A percentile compares a stretch with the other conserved stretches of the same genome.
These are phyloP conservation scores for Megacollybia marginata DNA, from an alignment of 768 basidiomycete species.

Conservation along the genomic window DNA sequence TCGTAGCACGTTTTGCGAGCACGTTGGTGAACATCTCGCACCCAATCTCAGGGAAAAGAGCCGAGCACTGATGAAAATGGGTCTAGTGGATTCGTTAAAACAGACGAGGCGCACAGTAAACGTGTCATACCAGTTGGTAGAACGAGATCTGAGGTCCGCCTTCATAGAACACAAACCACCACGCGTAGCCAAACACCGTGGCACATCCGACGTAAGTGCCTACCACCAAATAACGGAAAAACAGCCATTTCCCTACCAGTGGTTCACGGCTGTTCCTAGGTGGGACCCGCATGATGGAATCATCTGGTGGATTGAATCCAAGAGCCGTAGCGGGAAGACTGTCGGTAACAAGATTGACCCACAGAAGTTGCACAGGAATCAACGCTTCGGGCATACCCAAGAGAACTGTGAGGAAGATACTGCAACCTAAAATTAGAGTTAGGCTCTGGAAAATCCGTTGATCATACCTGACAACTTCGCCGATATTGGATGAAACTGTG, in stretches of 20 bases:
- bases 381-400: conserved; percentile 99
- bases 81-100: conserved; percentile 49
- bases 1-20: conserved; percentile 83
- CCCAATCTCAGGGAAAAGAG: conserved; percentile 81
- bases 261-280: conserved; percentile 89
- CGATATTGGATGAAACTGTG: conserved; percentile 90
- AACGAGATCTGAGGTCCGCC: conserved; percentile 92
- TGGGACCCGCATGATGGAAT: conserved; percentile 93
- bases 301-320: conserved; percentile 96
- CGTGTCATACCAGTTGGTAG: conserved; percentile 73
- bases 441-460: conserved; percentile 6
- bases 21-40: conserved; percentile 93
- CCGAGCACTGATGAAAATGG: conserved; percentile 89
- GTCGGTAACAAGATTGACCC: conserved; percentile 98
- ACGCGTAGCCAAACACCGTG: conserved; percentile 96
- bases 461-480: conserved; percentile 75
- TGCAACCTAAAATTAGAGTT: conserved; percentile 6
- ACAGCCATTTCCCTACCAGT: conserved; percentile 87
- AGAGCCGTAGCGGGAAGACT: conserved; percentile 94
- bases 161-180: conserved; percentile 95
- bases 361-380: conserved; percentile 95
- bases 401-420: conserved; percentile 95
- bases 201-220: conserved; percentile 92
- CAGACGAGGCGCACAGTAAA: not conserved
- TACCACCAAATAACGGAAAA: conserved; percentile 92